Evolutionary conservation across 306 rosid genomes (phyloP).

Genomic region (Lathyrus oleraceus): DNA sequence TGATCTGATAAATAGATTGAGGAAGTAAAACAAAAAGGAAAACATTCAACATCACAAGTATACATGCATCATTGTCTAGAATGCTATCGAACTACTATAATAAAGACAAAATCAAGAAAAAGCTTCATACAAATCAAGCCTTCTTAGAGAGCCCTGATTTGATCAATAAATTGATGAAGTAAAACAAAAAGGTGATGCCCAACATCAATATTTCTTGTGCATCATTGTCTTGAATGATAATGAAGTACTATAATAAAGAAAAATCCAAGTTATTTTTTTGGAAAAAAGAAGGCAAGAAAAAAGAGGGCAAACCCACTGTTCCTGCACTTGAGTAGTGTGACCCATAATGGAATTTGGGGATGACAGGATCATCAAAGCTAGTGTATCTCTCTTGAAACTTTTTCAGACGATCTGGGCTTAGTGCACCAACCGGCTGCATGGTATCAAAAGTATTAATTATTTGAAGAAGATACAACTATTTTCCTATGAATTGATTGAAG

Average conservation of each 20-base stretch:
- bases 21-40: background rate
- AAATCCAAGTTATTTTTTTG: background rate
- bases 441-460: slow-evolving; percentile 25
- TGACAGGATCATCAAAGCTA: slow-evolving; percentile 91
- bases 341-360: slow-evolving; percentile 96
- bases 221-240: slow-evolving; percentile 6
- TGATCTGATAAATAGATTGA: slow-evolving; percentile 1
- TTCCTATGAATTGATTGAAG: slow-evolving; percentile 25
- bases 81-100: slow-evolving; percentile 6
- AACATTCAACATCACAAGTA: slow-evolving; percentile 1
- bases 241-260: slow-evolving; percentile 21
- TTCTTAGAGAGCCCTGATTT: background rate
- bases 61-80: background rate
- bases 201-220: background rate
- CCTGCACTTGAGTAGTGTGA: slow-evolving; percentile 99
- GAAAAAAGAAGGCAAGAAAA: background rate
- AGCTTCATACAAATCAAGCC: slow-evolving; percentile 1
- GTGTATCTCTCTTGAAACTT: slow-evolving; percentile 91
- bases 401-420: slow-evolving; percentile 74
- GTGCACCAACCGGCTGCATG: slow-evolving; percentile 88
- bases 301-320: slow-evolving; percentile 61
- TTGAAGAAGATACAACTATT: slow-evolving; percentile 1
- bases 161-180: background rate
- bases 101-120: slow-evolving; percentile 17
- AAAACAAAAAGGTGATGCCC: background rate